These are phyloP conservation scores for Ophiosphaerella korrae DNA, from an alignment of 2,329 filamentous ascomycete genomes.

Conservation along the genomic window DNA sequence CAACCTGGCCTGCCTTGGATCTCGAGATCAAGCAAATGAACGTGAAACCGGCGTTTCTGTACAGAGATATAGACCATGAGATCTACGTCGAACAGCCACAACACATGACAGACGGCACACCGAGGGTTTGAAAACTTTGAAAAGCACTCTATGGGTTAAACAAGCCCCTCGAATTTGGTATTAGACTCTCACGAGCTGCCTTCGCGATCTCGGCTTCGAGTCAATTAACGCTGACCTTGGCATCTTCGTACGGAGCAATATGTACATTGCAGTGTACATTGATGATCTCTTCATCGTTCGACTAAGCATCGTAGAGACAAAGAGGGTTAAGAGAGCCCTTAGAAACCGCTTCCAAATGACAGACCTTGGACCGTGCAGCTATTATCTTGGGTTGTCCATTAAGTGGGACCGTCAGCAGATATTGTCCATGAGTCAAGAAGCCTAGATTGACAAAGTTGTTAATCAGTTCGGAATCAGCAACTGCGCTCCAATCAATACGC, in stretches of 20 bases:
- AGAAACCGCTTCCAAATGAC: constrained; percentile 26
- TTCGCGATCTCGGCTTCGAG: constrained; percentile 20
- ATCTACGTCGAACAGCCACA: constrained; percentile 33
- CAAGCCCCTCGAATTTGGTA: constrained; percentile 34
- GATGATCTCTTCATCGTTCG: constrained; percentile 34
- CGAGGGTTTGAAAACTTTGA: constrained; percentile 20
- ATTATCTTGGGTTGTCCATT: constrained; percentile 34
- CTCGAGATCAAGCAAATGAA: constrained; percentile 38
- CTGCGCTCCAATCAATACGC: background rate
- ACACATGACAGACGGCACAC: background rate
- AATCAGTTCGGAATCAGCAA: background rate
- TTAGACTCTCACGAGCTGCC: constrained; percentile 17
- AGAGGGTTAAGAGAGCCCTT: constrained; percentile 21
- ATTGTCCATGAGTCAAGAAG: constrained; percentile 12
- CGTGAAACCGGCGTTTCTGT: constrained; percentile 40
- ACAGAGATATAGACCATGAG: constrained; percentile 29
- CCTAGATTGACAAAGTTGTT: constrained; percentile 29
- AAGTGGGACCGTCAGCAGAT: constrained; percentile 8
- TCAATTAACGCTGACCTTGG: constrained; percentile 8
- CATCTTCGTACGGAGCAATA: constrained; percentile 18
- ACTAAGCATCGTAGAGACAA: constrained; percentile 8
- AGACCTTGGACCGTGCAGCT: constrained; percentile 22
- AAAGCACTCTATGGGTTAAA: constrained; percentile 41
- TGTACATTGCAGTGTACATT: constrained; percentile 30
- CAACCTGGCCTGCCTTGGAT: constrained; percentile 18